A percentile compares a stretch with the other conserved stretches of the same genome.
These are phyloP conservation scores for Lophium mytilinum DNA, from an alignment of 495 filamentous ascomycete species.

Conservation along the genomic window DNA sequence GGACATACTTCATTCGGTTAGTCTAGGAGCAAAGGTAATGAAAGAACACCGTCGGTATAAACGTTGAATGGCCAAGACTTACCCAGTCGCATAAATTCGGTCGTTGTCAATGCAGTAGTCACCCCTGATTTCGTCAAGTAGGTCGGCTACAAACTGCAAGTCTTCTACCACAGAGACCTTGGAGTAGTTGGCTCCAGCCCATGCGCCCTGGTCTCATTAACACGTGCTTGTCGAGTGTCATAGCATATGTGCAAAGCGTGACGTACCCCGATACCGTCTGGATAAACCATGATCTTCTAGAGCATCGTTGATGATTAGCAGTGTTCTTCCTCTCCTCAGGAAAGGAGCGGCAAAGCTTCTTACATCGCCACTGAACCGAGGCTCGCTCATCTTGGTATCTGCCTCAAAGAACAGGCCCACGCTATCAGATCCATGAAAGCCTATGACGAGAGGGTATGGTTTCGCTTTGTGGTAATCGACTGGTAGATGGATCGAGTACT, in stretches of 20 bases:
- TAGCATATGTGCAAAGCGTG: no score
- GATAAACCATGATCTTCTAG: slow-evolving; percentile 21
- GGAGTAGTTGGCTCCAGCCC: slow-evolving; percentile 18
- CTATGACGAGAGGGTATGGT: slow-evolving; percentile 14
- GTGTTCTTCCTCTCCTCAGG: background rate
- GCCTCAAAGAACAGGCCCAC: slow-evolving; percentile 15
- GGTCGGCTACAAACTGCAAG: slow-evolving; percentile 12
- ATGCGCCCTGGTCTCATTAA: background rate
- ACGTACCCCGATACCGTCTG: slow-evolving; percentile 6
- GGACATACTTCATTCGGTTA: slow-evolving; percentile 4
- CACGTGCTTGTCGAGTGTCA: no score
- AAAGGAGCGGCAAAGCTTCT: background rate
- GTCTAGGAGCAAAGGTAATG: background rate
- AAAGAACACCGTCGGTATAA: background rate
- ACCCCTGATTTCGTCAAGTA: background rate
- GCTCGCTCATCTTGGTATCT: slow-evolving; percentile 11
- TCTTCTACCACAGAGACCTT: slow-evolving; percentile 11
- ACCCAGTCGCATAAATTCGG: slow-evolving; percentile 11
- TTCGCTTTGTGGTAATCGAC: slow-evolving; percentile 8
- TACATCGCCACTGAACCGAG: slow-evolving; percentile 7
- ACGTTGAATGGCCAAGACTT: background rate
- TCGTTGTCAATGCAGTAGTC: slow-evolving; percentile 11
- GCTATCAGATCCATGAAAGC: slow-evolving; percentile 16
- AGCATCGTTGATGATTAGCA: background rate
- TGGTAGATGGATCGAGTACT: slow-evolving; percentile 12